These are phyloP conservation scores for Lentinula novae-zelandiae DNA, from an alignment of 1,284 basidiomycete species.

Conservation along the genomic window DNA sequence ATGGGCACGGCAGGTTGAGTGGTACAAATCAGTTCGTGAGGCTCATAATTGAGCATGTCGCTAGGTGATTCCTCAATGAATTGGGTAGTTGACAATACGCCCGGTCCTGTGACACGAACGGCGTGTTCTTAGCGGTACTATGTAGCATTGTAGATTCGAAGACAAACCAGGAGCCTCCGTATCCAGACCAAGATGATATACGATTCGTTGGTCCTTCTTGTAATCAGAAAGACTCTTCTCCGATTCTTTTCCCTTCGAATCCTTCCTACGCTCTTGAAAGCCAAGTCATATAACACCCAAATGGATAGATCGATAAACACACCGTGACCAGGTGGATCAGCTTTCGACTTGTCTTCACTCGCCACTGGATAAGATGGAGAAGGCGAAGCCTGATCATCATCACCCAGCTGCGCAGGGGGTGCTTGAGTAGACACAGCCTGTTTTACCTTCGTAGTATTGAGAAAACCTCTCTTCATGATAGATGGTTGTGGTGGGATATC, in stretches of 20 bases:
- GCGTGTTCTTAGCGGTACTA: neutral
- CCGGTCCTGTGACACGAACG: neutral
- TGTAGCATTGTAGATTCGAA: neutral
- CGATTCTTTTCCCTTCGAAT: neutral
- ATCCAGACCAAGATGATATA: neutral
- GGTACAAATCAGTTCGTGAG: slow-evolving; percentile 5
- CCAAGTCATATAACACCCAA: neutral
- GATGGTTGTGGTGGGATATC: neutral
- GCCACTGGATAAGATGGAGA: neutral
- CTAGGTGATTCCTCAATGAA: neutral
- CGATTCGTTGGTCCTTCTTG: neutral
- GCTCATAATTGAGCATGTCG: slow-evolving; percentile 8
- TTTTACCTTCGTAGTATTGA: slow-evolving; percentile 1
- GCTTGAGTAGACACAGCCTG: neutral
- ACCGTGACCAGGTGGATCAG: neutral
- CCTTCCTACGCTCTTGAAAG: neutral
- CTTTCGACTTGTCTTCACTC: neutral
- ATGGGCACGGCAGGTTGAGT: slow-evolving; percentile 2
- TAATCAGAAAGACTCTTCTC: neutral
- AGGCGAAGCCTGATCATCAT: neutral
- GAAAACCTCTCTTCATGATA: slow-evolving; percentile 9
- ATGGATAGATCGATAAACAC: neutral
- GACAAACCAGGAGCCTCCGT: neutral
- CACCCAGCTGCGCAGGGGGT: neutral
- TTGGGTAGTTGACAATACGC: neutral